Evolutionary conservation across 257 asterid genomes (phyloP).

Genomic region (Solanum acaule): DNA sequence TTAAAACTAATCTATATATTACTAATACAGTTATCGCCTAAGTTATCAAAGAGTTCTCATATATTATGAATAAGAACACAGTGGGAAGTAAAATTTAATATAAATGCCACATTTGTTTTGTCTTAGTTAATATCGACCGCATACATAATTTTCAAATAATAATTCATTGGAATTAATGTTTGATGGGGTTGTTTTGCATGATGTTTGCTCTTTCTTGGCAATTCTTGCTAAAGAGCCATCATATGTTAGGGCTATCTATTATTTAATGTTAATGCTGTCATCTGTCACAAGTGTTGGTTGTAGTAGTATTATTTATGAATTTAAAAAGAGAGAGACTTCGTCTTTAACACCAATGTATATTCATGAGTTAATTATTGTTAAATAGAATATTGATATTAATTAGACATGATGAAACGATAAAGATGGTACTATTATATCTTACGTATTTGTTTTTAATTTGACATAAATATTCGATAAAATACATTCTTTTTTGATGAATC

Average conservation of each 20-base stretch:
- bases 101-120: background rate
- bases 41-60: background rate
- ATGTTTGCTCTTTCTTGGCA: background rate
- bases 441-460: background rate
- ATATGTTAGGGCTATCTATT: background rate
- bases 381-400: background rate
- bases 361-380: background rate
- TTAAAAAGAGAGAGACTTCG: background rate
- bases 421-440: background rate
- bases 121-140: background rate
- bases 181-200: background rate
- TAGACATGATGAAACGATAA: background rate
- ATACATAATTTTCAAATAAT: background rate
- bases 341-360: background rate
- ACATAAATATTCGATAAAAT: background rate
- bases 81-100: background rate
- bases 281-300: background rate
- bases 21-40: too few species aligned
- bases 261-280: background rate
- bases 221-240: background rate
- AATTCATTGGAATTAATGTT: background rate
- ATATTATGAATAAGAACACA: too few species aligned
- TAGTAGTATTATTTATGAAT: background rate
- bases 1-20: too few species aligned
- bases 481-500: background rate